Percentiles rank a stretch among this genome's conserved stretches.
These are phyloP conservation scores for Alopecurus myosuroides DNA, from an alignment of 176 grass and related monocot species.

Conservation along the genomic window DNA sequence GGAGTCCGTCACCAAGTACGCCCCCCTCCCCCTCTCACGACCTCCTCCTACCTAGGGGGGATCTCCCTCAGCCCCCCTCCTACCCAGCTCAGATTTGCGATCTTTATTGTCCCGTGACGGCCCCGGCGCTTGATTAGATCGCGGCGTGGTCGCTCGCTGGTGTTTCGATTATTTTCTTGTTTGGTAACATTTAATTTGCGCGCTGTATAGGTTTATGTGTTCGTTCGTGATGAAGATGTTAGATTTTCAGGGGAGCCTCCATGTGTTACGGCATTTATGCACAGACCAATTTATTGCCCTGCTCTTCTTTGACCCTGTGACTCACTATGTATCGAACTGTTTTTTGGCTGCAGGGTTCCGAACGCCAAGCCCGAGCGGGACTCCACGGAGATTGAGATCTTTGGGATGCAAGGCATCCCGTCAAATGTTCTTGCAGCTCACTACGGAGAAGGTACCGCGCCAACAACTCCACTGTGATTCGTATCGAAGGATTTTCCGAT, in stretches of 20 bases:
- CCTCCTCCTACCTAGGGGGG: background rate
- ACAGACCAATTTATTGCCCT: background rate
- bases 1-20: slow-evolving; percentile 90
- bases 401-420: slow-evolving; percentile 99
- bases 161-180: background rate
- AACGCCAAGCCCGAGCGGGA: slow-evolving; percentile 95
- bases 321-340: background rate
- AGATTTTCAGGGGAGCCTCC: background rate
- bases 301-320: background rate
- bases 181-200: background rate
- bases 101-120: too few relatives aligned
- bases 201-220: background rate
- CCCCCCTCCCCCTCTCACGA: background rate
- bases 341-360: slow-evolving; percentile 64
- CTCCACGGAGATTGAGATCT: slow-evolving; percentile 98
- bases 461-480: rapidly evolving
- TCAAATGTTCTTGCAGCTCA: slow-evolving; percentile 86
- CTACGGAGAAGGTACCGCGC: slow-evolving; percentile 86
- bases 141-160: background rate
- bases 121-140: background rate
- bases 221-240: background rate
- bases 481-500: background rate
- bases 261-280: background rate
- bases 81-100: slow-evolving; percentile 8
- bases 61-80: background rate